Conservation (phyloP, 2,329 filamentous ascomycete genomes). For the Verticillium albo-atrum region DNA sequence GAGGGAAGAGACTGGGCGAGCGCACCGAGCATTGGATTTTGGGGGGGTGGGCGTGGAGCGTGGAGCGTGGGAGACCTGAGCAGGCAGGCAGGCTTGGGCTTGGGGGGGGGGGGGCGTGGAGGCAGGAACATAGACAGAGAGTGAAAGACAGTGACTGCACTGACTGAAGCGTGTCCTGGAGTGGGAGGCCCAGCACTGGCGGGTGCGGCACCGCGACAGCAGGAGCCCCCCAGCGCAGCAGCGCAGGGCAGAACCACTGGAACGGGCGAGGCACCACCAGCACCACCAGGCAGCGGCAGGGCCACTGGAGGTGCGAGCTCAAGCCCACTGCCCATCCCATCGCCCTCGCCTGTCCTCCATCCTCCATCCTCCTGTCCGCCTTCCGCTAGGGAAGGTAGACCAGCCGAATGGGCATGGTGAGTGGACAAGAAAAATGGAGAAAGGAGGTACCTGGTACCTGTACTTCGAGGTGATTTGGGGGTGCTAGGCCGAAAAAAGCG, state of each 20-base stretch:
- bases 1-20: constrained; percentile 1
- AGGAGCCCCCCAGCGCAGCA: background rate
- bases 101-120: background rate
- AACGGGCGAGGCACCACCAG: background rate
- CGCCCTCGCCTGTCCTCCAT: background rate
- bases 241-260: background rate
- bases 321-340: background rate
- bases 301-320: background rate
- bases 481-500: constrained; percentile 10
- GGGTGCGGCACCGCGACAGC: background rate
- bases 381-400: background rate
- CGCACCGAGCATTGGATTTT: background rate
- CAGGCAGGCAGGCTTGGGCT: background rate
- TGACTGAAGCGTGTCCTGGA: background rate
- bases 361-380: background rate
- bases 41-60: background rate
- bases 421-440: constrained; percentile 2
- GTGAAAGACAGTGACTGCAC: background rate
- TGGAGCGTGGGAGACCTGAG: background rate
- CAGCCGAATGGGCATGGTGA: background rate
- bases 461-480: constrained; percentile 11
- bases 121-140: background rate
- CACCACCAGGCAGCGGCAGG: background rate
- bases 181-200: background rate
- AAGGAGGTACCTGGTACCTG: constrained; percentile 11